These are phyloP conservation scores for Colletotrichum sp. DNA, from an alignment of 2,329 filamentous ascomycete species.

Conservation along the genomic window DNA sequence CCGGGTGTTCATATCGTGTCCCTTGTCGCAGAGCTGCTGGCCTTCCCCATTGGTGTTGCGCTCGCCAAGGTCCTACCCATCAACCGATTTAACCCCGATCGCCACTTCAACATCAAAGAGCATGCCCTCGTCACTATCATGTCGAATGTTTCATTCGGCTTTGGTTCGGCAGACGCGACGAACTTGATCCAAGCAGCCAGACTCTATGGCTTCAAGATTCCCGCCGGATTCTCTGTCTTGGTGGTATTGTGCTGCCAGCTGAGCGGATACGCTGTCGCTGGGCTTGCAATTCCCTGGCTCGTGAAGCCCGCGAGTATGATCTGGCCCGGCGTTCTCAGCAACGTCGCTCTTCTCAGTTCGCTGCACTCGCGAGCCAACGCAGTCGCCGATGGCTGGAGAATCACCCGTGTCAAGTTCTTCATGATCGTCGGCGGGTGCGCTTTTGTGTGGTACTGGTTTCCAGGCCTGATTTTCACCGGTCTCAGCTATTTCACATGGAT, in stretches of 20 bases:
- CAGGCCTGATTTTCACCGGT: conserved; percentile 47
- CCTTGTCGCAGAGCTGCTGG: conserved; percentile 41
- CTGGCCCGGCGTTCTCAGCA: conserved; percentile 51
- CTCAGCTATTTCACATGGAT: conserved; percentile 48
- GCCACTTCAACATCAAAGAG: conserved; percentile 51
- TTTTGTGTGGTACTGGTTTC: conserved; percentile 55
- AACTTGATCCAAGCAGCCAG: conserved; percentile 47
- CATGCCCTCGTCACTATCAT: conserved; percentile 53
- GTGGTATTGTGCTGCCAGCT: conserved; percentile 52
- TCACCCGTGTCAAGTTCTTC: conserved; percentile 47
- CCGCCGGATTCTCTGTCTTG: conserved; percentile 31
- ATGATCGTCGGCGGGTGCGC: conserved; percentile 39
- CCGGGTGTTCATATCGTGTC: conserved; percentile 40
- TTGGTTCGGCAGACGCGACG: conserved; percentile 30
- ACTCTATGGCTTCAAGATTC: conserved; percentile 45
- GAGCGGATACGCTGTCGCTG: conserved; percentile 54
- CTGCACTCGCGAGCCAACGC: conserved; percentile 34
- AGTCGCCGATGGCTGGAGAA: conserved; percentile 31
- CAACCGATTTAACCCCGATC: conserved; percentile 43
- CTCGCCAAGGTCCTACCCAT: conserved; percentile 44
- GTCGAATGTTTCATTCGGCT: conserved; percentile 53
- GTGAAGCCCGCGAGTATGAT: conserved; percentile 49
- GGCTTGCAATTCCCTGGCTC: conserved; percentile 41
- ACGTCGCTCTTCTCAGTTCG: conserved; percentile 45
- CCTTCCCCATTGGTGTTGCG: conserved; percentile 42